Conservation (phyloP, 768 basidiomycete genomes). For the Rhizopogon vesiculosus region DNA sequence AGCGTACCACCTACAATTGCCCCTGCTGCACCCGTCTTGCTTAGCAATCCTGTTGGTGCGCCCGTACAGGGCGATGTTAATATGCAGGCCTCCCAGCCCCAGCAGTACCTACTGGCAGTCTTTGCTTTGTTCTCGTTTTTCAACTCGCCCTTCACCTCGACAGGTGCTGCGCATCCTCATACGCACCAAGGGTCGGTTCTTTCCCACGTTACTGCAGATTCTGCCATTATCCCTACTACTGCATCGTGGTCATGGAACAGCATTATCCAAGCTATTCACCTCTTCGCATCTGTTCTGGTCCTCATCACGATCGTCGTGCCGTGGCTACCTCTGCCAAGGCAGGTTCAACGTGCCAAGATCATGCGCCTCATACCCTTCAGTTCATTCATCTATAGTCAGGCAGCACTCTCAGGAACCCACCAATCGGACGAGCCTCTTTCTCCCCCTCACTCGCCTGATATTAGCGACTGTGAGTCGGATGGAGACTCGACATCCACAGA, state of each 20-base stretch:
- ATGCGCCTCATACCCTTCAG: constrained; percentile 23
- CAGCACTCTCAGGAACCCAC: neutral
- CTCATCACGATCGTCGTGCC: constrained; percentile 51
- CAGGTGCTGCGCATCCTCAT: constrained; percentile 31
- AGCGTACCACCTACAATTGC: constrained; percentile 33
- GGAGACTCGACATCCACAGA: constrained; percentile 26
- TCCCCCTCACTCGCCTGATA: constrained; percentile 21
- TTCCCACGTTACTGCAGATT: constrained; percentile 29
- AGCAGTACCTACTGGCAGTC: constrained; percentile 74
- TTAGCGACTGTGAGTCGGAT: constrained; percentile 22
- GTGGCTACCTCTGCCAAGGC: constrained; percentile 33
- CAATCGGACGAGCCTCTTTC: constrained; percentile 19
- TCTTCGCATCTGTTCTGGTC: constrained; percentile 60
- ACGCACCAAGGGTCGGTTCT: constrained; percentile 59
- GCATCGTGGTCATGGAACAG: constrained; percentile 44
- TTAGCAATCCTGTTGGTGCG: constrained; percentile 11
- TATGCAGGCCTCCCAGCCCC: constrained; percentile 21
- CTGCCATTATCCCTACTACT: constrained; percentile 5
- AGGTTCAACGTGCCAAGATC: constrained; percentile 16
- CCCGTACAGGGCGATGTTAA: constrained; percentile 8
- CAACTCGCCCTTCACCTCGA: constrained; percentile 62
- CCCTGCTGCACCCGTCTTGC: constrained; percentile 16
- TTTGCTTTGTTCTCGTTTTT: constrained; percentile 87
- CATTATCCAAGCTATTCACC: constrained; percentile 58
- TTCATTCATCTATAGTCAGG: constrained; percentile 5